phyloP scores from a whole-genome alignment of 1,284 basidiomycete species.

The Ustilago shanxiensis region DNA sequence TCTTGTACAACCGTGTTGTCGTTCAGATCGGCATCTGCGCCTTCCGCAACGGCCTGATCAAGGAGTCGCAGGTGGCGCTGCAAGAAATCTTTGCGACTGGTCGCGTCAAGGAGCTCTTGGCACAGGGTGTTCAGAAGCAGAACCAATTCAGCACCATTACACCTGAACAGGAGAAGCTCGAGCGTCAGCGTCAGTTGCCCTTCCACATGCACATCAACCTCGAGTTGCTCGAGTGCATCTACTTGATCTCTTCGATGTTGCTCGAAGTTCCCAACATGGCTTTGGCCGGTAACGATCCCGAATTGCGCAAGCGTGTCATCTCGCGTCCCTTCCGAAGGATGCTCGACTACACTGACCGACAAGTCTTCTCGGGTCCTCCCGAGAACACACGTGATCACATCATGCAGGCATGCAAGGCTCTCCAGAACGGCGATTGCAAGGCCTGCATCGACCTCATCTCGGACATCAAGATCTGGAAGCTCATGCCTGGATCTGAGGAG shows the following conservation, averaged over 20 bases:
- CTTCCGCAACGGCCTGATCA: slow-evolving; percentile 93
- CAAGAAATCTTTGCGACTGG: slow-evolving; percentile 97
- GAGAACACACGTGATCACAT: slow-evolving; percentile 99
- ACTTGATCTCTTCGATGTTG: slow-evolving; percentile 97
- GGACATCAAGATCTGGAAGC: slow-evolving; percentile 96
- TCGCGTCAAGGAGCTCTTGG: slow-evolving; percentile 93
- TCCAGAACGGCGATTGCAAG: slow-evolving; percentile 98
- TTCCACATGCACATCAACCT: slow-evolving; percentile 99
- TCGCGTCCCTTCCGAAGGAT: slow-evolving; percentile 95
- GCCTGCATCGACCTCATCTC: slow-evolving; percentile 91
- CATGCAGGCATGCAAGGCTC: slow-evolving; percentile 97
- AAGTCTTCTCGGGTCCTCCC: slow-evolving; percentile 97
- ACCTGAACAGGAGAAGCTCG: slow-evolving; percentile 96
- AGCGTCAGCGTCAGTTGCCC: slow-evolving; percentile 93
- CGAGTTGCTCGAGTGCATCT: slow-evolving; percentile 95
- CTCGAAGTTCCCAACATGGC: slow-evolving; percentile 96
- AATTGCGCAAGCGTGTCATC: slow-evolving; percentile 79
- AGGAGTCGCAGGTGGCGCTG: slow-evolving; percentile 90
- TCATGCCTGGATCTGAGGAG: slow-evolving; percentile 86
- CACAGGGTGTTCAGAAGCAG: slow-evolving; percentile 89
- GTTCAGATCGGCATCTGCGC: slow-evolving; percentile 97
- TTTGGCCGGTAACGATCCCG: slow-evolving; percentile 91
- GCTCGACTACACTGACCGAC: slow-evolving; percentile 95
- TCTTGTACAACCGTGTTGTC: slow-evolving; percentile 96
- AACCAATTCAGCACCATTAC: slow-evolving; percentile 85